Conservation (phyloP, 768 basidiomycete genomes). For the Boletus edulis region DNA sequence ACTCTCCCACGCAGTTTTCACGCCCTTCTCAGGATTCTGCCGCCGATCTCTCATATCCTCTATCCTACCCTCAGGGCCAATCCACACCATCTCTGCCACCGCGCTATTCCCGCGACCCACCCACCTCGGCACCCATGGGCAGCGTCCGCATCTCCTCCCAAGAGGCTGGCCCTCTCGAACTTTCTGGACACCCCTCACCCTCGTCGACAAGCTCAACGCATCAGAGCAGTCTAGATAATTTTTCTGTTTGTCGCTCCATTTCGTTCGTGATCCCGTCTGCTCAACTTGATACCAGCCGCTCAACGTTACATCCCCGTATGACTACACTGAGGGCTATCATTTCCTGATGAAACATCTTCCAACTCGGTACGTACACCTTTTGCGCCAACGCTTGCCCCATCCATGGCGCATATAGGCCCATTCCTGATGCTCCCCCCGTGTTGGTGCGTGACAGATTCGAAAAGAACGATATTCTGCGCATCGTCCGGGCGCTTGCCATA, state of each 20-base stretch:
- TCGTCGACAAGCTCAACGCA: constrained; percentile 43
- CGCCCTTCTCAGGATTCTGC: constrained; percentile 30
- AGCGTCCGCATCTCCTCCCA: constrained; percentile 29
- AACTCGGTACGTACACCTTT: constrained; percentile 59
- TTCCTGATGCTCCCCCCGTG: constrained; percentile 34
- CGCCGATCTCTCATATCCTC: constrained; percentile 40
- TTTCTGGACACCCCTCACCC: constrained; percentile 38
- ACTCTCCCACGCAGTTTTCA: constrained; percentile 33
- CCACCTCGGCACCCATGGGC: constrained; percentile 37
- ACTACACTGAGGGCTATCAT: constrained; percentile 96
- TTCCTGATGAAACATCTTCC: constrained; percentile 94
- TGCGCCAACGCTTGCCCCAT: constrained; percentile 14
- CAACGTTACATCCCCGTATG: constrained; percentile 71
- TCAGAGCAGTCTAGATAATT: constrained; percentile 34
- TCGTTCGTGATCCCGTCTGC: constrained; percentile 32
- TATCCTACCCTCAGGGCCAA: constrained; percentile 24
- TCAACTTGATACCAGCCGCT: constrained; percentile 63
- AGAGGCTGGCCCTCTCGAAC: constrained; percentile 26
- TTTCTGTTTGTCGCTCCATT: constrained; percentile 24
- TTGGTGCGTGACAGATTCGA: constrained; percentile 67
- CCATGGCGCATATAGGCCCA: constrained; percentile 32
- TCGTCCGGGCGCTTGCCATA: constrained; percentile 91
- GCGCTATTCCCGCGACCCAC: constrained; percentile 51
- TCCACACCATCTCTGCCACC: constrained; percentile 28
- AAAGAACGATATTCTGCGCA: constrained; percentile 92